Evolutionary conservation across 768 basidiomycete species (phyloP), one percentile per base, ranked within the genome.

Genomic region (Tylopilus sp.): DNA sequence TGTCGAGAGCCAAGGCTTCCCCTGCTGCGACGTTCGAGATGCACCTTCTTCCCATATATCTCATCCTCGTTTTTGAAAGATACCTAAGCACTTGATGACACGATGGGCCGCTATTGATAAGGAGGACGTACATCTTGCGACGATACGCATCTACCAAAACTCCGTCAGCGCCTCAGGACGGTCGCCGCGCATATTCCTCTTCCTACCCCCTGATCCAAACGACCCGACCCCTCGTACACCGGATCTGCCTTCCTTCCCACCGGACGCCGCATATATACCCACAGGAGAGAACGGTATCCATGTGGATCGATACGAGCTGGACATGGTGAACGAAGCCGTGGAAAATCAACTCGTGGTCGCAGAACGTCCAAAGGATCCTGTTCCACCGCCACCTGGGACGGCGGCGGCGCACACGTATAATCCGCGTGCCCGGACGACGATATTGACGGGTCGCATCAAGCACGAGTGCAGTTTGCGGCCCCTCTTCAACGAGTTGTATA

Each of bases 321-420:
- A 91, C 39, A 91, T 95, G 81, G 83, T 92, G 39, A 87, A 91
- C 55, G 86, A 91, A 55, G 69, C 80, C 28, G 86, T 91, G 9
- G 88, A 89, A 59, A 94, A 93, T 71, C 86, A 92, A 68, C 79
- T 89, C 50, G 88, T 92, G 25, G 80, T 93, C 31, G 90, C 89
- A 0, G 89, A 92, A 68, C 81, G 85, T 47, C 85, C 85, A 21
- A 91, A 89, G 61, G 86, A 75, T 46, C 81, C 66, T 28, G 73
- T 18, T 68, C 76, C 25, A 60, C 78, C 51, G 68, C 67, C 51
- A 40, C 57, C 13, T 63, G 69, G 47, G 64, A 77, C 33, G 68
- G 74, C 26, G 67, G 52, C 61, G 2, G 75, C 30, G 66, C 73
- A 55, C 48, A 71, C 76, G 0, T 64, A 71, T 4, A 84, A 82